Evolutionary conservation across 2,329 filamentous ascomycete species (phyloP).

Genomic region (Cytospora mali): DNA sequence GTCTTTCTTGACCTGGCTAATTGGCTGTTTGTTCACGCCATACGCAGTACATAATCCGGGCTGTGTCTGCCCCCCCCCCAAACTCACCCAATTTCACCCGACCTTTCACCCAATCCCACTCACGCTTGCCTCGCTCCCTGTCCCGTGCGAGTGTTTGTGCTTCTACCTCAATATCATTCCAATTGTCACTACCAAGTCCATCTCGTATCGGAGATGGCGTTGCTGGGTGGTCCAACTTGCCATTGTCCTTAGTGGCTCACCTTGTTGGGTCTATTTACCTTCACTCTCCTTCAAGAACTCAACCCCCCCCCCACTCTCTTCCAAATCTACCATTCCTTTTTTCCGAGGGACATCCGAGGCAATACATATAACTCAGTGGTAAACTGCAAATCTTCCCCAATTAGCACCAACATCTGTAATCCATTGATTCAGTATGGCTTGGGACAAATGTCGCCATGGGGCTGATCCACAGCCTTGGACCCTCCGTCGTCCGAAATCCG

Average conservation of each 20-base stretch:
- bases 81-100: background rate
- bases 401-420: constrained; percentile 2
- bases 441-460: constrained; percentile 17
- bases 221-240: background rate
- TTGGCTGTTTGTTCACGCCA: background rate
- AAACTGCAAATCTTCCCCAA: background rate
- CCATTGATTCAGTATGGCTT: constrained; percentile 21
- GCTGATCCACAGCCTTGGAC: constrained; percentile 11
- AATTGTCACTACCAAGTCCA: background rate
- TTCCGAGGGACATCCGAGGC: too few relatives aligned
- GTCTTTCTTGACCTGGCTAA: background rate
- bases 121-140: background rate
- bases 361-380: background rate
- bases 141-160: constrained; percentile 10
- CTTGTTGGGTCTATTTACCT: background rate
- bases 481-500: constrained; percentile 11
- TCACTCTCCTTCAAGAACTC: background rate
- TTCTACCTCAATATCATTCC: background rate
- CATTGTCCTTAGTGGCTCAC: constrained; percentile 18
- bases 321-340: background rate
- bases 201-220: constrained; percentile 16
- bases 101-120: background rate
- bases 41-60: background rate
- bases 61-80: background rate
- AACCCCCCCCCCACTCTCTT: too few relatives aligned